A percentile compares a stretch with the other conserved stretches of the same genome.
These are phyloP conservation scores for Pestalotiopsis sp. DNA, from an alignment of 2,329 filamentous ascomycete species.

Conservation along the genomic window DNA sequence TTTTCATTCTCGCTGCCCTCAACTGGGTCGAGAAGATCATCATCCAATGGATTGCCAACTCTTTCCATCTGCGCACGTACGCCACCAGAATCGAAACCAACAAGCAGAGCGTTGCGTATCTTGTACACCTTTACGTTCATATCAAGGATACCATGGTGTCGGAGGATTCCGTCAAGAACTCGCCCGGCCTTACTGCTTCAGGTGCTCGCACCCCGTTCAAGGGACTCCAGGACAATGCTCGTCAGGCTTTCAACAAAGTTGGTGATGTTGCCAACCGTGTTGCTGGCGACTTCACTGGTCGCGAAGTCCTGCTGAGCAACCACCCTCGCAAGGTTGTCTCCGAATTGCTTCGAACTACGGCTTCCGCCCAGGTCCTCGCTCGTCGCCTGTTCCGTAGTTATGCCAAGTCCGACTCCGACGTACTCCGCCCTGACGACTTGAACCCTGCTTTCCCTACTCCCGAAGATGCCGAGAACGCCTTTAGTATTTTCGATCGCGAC, in stretches of 20 bases:
- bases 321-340: conserved; percentile 85
- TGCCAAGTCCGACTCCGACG: conserved; percentile 73
- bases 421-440: conserved; percentile 77
- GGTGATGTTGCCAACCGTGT: conserved; percentile 69
- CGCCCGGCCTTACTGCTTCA: conserved; percentile 43
- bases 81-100: conserved; percentile 88
- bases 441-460: conserved; percentile 76
- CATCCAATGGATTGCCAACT: conserved; percentile 92
- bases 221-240: conserved; percentile 74
- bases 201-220: conserved; percentile 76
- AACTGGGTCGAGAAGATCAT: conserved; percentile 92
- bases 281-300: conserved; percentile 83
- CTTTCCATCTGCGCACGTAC: conserved; percentile 90
- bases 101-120: conserved; percentile 75
- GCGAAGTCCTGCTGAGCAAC: conserved; percentile 64
- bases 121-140: conserved; percentile 53
- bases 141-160: conserved; percentile 73
- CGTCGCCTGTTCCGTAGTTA: conserved; percentile 88
- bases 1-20: conserved; percentile 79
- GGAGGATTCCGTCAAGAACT: conserved; percentile 52
- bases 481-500: conserved; percentile 93
- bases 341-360: conserved; percentile 72
- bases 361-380: conserved; percentile 80
- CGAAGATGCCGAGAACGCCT: conserved; percentile 87
- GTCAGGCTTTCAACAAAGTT: conserved; percentile 68